These are phyloP conservation scores for Alternaria sp. DNA, from an alignment of 2,329 filamentous ascomycete genomes.

Conservation along the genomic window DNA sequence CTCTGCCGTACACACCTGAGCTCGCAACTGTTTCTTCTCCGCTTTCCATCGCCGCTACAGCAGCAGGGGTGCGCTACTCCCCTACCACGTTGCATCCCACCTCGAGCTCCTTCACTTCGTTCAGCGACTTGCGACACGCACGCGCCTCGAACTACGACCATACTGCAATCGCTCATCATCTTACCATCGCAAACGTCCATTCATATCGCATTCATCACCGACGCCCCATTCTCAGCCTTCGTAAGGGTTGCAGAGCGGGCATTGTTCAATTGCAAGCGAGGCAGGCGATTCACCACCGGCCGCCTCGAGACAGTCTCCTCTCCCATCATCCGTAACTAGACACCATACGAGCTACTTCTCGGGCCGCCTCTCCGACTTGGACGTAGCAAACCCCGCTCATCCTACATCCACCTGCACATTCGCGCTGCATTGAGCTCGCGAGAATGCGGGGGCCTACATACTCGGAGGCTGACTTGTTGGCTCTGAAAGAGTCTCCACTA, in stretches of 20 bases:
- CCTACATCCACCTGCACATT: constrained; percentile 26
- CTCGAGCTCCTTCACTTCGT: constrained; percentile 27
- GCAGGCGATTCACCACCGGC: constrained; percentile 27
- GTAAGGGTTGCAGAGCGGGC: constrained; percentile 21
- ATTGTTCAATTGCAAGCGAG: constrained; percentile 29
- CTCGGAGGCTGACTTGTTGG: constrained; percentile 76
- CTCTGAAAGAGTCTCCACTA: constrained; percentile 81
- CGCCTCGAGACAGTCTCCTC: constrained; percentile 29
- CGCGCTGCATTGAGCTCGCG: constrained; percentile 19
- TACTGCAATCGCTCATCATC: constrained; percentile 6
- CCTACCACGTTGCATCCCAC: constrained; percentile 40
- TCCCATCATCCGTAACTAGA: constrained; percentile 20
- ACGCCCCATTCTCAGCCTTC: constrained; percentile 23
- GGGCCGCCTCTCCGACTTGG: constrained; percentile 7
- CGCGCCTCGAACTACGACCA: constrained; percentile 7
- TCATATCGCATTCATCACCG: constrained; percentile 18
- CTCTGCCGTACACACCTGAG: constrained; percentile 11
- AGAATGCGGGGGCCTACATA: constrained; percentile 62
- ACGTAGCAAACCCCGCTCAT: constrained; percentile 20
- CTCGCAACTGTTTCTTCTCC: constrained; percentile 35
- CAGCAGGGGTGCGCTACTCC: constrained; percentile 36
- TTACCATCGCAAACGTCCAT: constrained; percentile 6
- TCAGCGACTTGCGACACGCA: constrained; percentile 14
- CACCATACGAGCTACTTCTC: constrained; percentile 15
- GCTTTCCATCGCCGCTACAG: constrained; percentile 40